A percentile compares a stretch with the other conserved stretches of the same genome.
Conservation (phyloP, 116 monocot species). For the Thalassia testudinum region DNA sequence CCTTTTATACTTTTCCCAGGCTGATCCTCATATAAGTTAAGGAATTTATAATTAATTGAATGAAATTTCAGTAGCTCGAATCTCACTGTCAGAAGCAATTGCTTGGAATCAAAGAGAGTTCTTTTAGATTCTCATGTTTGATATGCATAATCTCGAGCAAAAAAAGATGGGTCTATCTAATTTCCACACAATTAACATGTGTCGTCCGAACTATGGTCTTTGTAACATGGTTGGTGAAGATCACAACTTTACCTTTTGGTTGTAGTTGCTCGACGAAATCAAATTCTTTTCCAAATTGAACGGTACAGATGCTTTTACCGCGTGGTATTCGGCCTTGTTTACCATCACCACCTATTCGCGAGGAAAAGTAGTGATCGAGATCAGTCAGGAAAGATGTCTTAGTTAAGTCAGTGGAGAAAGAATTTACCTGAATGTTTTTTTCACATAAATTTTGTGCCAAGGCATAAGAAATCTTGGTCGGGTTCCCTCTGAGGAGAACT, state of each 20-base stretch:
- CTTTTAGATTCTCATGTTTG: too few relatives aligned
- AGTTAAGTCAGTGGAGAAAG: background rate
- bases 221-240: background rate
- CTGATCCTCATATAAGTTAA: too few relatives aligned
- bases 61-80: too few relatives aligned
- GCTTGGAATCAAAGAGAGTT: too few relatives aligned
- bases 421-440: constrained; percentile 42
- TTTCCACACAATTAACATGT: too few relatives aligned
- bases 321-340: constrained; percentile 34
- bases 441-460: constrained; percentile 36
- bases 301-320: constrained; percentile 26
- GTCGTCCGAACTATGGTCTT: background rate
- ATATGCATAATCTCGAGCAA: too few relatives aligned
- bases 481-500: constrained; percentile 37
- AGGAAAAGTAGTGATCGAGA: background rate
- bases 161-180: too few relatives aligned
- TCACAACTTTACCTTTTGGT: constrained; percentile 16
- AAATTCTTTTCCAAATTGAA: constrained; percentile 13
- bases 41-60: too few relatives aligned
- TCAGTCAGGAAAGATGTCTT: background rate
- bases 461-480: constrained; percentile 35
- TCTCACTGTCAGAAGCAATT: too few relatives aligned
- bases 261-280: constrained; percentile 21
- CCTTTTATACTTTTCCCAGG: too few relatives aligned
- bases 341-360: constrained; percentile 36